A percentile compares a stretch with the other conserved stretches of the same genome.
phyloP scores from a whole-genome alignment of 2,329 filamentous ascomycete species.

The Trichoderma harzianum region DNA sequence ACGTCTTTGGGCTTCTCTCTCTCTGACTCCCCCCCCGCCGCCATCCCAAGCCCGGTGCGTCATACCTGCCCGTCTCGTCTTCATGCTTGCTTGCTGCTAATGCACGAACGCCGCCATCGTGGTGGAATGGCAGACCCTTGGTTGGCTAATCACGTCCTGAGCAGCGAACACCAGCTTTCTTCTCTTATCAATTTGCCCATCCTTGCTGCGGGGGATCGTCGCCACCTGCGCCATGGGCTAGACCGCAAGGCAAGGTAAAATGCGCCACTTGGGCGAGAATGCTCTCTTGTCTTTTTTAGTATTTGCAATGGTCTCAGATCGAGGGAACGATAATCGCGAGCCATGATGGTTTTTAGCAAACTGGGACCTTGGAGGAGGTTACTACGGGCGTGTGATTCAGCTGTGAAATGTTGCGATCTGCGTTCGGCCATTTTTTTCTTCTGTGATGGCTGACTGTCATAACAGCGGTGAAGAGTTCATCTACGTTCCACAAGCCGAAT shows the following conservation, averaged over 20 bases:
- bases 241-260: conserved; percentile 11
- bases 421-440: no score
- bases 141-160: conserved; percentile 7
- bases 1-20: background rate
- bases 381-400: conserved; percentile 1
- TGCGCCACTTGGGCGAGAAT: conserved; percentile 5
- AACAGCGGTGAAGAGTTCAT: conserved; percentile 1
- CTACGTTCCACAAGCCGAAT: background rate
- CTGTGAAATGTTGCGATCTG: background rate
- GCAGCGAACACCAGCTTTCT: background rate
- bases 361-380: background rate
- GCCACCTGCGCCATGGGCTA: background rate
- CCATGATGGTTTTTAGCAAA: background rate
- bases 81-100: conserved; percentile 16
- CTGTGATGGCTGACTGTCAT: background rate
- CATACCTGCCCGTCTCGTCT: conserved; percentile 20
- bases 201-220: conserved; percentile 16
- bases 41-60: conserved; percentile 1
- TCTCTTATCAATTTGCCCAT: conserved; percentile 11
- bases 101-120: conserved; percentile 15
- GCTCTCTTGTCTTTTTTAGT: background rate
- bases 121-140: conserved; percentile 8
- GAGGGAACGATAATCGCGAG: background rate
- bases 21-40: background rate
- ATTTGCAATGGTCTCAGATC: background rate